A percentile compares a stretch with the other conserved stretches of the same genome.
Evolutionary conservation across 2,329 filamentous ascomycete genomes (phyloP).

Genomic region (Ophiobolus disseminans): DNA sequence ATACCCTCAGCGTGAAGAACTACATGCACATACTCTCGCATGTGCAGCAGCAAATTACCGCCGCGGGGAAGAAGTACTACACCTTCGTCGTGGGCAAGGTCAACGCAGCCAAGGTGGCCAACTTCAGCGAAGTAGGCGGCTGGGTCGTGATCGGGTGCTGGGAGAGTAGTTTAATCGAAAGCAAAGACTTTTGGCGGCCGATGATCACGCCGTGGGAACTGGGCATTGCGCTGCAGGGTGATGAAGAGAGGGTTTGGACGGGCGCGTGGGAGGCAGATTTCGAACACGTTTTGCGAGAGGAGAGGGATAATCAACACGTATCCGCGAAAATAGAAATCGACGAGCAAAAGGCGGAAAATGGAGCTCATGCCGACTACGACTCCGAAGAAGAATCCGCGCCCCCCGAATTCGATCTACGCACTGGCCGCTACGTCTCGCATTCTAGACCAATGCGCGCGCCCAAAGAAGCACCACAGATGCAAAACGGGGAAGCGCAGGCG

Average conservation of each 20-base stretch:
- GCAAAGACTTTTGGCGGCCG: conserved; percentile 85
- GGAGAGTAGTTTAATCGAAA: conserved; percentile 93
- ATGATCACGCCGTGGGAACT: conserved; percentile 97
- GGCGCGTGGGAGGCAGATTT: conserved; percentile 90
- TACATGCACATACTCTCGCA: conserved; percentile 82
- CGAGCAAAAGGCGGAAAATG: conserved; percentile 13
- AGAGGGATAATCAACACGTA: not conserved
- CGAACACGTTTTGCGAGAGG: conserved; percentile 64
- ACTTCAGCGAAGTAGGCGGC: conserved; percentile 92
- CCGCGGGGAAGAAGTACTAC: conserved; percentile 91
- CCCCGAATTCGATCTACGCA: conserved; percentile 91
- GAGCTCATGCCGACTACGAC: conserved; percentile 62
- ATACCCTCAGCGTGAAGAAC: conserved; percentile 90
- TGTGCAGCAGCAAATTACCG: conserved; percentile 74
- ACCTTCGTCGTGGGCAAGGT: conserved; percentile 96
- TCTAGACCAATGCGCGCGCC: conserved; percentile 70
- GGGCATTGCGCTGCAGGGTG: conserved; percentile 75
- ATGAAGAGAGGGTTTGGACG: conserved; percentile 82
- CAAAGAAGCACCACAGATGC: conserved; percentile 1
- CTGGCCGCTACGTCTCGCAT: conserved; percentile 80
- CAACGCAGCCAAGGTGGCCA: conserved; percentile 93
- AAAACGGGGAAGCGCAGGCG: conserved; percentile 7
- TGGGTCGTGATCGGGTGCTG: conserved; percentile 99
- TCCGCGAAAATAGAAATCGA: conserved; percentile 54
- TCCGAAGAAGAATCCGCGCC: conserved; percentile 73